A percentile compares a stretch with the other conserved stretches of the same genome.
These are phyloP conservation scores for Rhipidocladum racemiflorum DNA, from an alignment of 176 grass and related monocot genomes.

Conservation along the genomic window DNA sequence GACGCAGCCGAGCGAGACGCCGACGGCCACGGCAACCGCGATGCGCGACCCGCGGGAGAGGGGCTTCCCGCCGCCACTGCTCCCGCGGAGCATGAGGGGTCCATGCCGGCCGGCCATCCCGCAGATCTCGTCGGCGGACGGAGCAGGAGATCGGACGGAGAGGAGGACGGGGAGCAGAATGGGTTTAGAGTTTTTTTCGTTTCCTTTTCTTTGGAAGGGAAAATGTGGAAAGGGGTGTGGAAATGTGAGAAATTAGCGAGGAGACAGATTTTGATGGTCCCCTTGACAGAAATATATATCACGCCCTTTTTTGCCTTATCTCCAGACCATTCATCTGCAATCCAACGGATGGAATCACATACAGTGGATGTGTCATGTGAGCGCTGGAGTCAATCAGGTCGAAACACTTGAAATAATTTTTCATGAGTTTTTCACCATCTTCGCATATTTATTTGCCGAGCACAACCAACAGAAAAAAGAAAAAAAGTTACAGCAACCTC, in stretches of 20 bases:
- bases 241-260: neutral
- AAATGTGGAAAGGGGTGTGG: neutral
- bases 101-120: conserved; percentile 22
- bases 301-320: no score
- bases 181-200: neutral
- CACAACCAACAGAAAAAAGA: no score
- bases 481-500: no score
- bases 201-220: neutral
- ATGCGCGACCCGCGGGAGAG: conserved; percentile 65
- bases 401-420: no score
- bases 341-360: neutral
- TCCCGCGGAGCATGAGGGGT: conserved; percentile 7
- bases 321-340: neutral
- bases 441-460: no score
- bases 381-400: no score
- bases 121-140: conserved; percentile 6
- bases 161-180: neutral
- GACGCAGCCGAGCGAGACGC: conserved; percentile 60
- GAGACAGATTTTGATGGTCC: neutral
- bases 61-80: conserved; percentile 12
- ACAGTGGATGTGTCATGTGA: no score
- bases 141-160: neutral
- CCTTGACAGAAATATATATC: neutral
- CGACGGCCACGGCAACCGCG: conserved; percentile 55
- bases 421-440: no score